Conservation (phyloP, 73 alveolate species). For the Paramecium caudatum region DNA sequence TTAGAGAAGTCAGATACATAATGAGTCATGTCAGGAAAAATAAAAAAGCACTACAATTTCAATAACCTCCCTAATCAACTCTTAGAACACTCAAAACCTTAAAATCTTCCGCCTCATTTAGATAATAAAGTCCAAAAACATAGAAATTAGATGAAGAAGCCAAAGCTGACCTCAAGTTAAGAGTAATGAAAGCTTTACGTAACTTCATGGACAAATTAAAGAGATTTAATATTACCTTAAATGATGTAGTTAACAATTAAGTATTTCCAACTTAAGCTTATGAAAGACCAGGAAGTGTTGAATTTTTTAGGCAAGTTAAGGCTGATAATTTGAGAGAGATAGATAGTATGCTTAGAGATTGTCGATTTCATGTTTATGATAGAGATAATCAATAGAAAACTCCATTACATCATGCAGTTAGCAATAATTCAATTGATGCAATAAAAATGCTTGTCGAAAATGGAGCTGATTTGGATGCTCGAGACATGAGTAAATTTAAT, state of each 20-base stretch:
- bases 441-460: slow-evolving; percentile 28
- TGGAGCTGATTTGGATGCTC: slow-evolving; percentile 60
- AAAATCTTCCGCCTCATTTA: neutral
- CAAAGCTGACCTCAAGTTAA: slow-evolving; percentile 37
- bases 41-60: neutral
- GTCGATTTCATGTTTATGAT: slow-evolving; percentile 57
- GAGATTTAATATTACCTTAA: slow-evolving; percentile 34
- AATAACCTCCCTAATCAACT: neutral
- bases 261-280: slow-evolving; percentile 34
- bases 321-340: slow-evolving; percentile 27
- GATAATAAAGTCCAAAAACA: neutral
- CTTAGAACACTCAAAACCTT: neutral
- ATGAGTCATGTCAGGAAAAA: slow-evolving; percentile 45
- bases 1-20: slow-evolving; percentile 53
- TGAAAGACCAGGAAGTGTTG: slow-evolving; percentile 65
- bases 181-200: slow-evolving; percentile 45
- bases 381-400: slow-evolving; percentile 44
- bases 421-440: slow-evolving; percentile 15
- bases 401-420: slow-evolving; percentile 57
- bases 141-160: slow-evolving; percentile 48
- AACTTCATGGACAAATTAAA: slow-evolving; percentile 57
- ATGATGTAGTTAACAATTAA: slow-evolving; percentile 57
- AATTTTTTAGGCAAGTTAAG: slow-evolving; percentile 52
- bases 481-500: slow-evolving; percentile 50
- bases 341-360: slow-evolving; percentile 29